A percentile compares a stretch with the other conserved stretches of the same genome.
These are phyloP conservation scores for Eutrema heterophyllum DNA, from an alignment of 345 rosid genomes.

Conservation along the genomic window DNA sequence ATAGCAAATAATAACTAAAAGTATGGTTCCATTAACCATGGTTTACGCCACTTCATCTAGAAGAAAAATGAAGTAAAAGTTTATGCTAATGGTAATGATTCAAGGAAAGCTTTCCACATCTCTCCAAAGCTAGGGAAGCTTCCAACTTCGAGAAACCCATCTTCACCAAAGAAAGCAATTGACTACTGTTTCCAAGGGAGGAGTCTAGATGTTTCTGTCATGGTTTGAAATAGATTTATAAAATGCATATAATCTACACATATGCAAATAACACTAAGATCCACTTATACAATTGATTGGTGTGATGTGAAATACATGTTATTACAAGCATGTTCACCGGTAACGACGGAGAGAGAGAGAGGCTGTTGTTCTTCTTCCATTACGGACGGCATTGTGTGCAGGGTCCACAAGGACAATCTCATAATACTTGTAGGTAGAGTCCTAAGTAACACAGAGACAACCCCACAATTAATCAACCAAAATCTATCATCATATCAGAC, in stretches of 20 bases:
- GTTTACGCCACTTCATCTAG: background rate
- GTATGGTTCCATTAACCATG: background rate
- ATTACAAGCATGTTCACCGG: background rate
- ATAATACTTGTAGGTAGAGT: too few species aligned
- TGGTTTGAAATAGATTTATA: constrained; percentile 34
- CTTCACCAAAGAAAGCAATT: constrained; percentile 36
- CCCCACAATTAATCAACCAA: too few species aligned
- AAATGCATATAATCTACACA: background rate
- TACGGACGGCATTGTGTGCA: too few species aligned
- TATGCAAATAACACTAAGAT: background rate
- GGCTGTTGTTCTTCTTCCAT: too few species aligned
- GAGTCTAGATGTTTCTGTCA: constrained; percentile 21
- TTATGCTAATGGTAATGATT: background rate
- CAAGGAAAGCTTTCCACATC: constrained; percentile 60
- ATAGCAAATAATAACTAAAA: background rate
- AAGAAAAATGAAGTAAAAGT: background rate
- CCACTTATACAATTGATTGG: background rate
- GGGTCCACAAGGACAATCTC: too few species aligned
- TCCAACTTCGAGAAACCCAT: constrained; percentile 73
- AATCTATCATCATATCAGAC: too few species aligned
- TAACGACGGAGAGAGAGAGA: too few species aligned
- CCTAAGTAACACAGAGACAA: too few species aligned
- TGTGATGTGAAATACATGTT: background rate
- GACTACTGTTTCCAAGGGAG: constrained; percentile 34
- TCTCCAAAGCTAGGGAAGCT: constrained; percentile 67